Conservation (phyloP, 106 monocot species). For the Dioscorea alata region DNA sequence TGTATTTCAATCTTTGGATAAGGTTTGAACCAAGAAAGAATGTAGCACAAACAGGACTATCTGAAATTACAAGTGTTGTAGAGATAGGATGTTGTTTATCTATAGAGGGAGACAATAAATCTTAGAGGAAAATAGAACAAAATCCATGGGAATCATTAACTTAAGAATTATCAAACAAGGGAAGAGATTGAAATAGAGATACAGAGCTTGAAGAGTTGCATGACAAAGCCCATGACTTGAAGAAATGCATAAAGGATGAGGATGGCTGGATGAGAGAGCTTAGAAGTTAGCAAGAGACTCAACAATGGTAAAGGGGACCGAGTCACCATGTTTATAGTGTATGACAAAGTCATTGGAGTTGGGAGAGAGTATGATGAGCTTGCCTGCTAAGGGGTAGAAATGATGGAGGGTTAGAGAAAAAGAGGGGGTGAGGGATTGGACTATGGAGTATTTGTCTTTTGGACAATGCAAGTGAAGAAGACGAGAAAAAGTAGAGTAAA, state of each 20-base stretch:
- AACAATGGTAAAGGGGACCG: constrained; percentile 18
- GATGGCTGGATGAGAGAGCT: constrained; percentile 4
- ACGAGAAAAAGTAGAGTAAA: too few species aligned
- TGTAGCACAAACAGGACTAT: neutral
- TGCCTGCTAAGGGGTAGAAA: constrained; percentile 34
- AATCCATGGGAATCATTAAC: neutral
- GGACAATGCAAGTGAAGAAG: too few species aligned
- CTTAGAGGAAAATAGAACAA: neutral
- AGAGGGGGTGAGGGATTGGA: constrained; percentile 37
- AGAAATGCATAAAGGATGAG: constrained; percentile 25
- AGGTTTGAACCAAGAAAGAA: neutral
- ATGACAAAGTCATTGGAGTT: constrained; percentile 23
- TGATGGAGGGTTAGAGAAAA: constrained; percentile 51
- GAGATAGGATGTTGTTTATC: neutral
- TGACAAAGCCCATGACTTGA: constrained; percentile 27
- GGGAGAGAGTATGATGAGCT: neutral
- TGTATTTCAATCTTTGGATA: neutral
- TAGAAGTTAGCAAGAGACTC: constrained; percentile 22
- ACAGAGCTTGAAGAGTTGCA: neutral
- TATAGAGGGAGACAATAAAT: neutral
- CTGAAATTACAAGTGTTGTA: too few species aligned
- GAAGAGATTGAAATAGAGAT: neutral
- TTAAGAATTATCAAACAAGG: too few species aligned
- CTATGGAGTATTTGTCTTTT: too few species aligned
- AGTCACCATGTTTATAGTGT: constrained; percentile 19